Percentiles rank a stretch among this genome's conserved stretches.
Evolutionary conservation across 116 monocot genomes (phyloP).

Genomic region (Thalassia testudinum): DNA sequence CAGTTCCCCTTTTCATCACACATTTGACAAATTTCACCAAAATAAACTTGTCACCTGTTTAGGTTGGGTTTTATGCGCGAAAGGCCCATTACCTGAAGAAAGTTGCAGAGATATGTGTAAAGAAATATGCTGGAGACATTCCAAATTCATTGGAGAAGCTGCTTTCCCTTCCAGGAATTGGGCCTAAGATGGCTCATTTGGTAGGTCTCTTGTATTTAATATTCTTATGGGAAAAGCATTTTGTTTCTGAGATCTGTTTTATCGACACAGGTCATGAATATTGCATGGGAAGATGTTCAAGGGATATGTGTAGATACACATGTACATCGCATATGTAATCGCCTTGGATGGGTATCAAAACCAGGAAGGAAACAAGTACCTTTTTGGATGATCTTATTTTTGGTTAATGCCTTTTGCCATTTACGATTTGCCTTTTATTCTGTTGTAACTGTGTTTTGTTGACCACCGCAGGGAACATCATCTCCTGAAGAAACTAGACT

Average conservation of each 20-base stretch:
- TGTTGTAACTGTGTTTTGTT: too few relatives aligned
- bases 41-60: neutral
- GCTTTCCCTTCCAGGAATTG: slow-evolving; percentile 78
- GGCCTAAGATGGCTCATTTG: slow-evolving; percentile 97
- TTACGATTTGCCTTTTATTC: too few relatives aligned
- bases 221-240: too few relatives aligned
- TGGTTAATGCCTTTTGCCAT: too few relatives aligned
- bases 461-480: slow-evolving; percentile 40
- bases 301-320: slow-evolving; percentile 99
- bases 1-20: too few relatives aligned
- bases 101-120: slow-evolving; percentile 73
- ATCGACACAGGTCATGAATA: slow-evolving; percentile 55
- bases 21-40: too few relatives aligned
- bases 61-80: slow-evolving; percentile 96
- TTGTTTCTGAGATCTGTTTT: too few relatives aligned
- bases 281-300: slow-evolving; percentile 87
- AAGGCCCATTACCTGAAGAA: slow-evolving; percentile 82
- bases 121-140: slow-evolving; percentile 78
- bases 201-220: slow-evolving; percentile 14
- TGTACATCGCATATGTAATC: slow-evolving; percentile 91
- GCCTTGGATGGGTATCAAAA: slow-evolving; percentile 85
- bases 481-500: slow-evolving; percentile 84
- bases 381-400: neutral
- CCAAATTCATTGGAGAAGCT: slow-evolving; percentile 63
- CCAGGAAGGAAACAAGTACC: slow-evolving; percentile 48